Evolutionary conservation across 1,139 yeast species (phyloP).

Genomic region (Geotrichum bryndzae): DNA sequence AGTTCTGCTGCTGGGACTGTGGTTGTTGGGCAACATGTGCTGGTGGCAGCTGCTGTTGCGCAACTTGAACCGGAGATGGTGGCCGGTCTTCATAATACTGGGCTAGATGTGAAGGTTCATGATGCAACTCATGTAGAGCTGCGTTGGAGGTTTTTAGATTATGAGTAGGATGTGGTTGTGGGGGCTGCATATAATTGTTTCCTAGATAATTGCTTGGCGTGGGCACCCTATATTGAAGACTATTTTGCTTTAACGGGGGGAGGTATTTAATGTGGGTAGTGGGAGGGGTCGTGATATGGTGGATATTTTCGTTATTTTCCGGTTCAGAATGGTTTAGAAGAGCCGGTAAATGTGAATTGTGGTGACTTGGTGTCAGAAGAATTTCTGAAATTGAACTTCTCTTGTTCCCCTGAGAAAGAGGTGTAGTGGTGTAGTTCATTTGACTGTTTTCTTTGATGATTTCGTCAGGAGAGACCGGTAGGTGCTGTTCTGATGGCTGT

Average conservation of each 20-base stretch:
- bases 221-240: not conserved
- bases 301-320: not conserved
- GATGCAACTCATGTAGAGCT: not conserved
- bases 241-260: not conserved
- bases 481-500: not conserved
- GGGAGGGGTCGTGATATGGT: not conserved
- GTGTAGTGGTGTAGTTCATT: not conserved
- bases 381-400: not conserved
- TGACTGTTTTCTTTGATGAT: not conserved
- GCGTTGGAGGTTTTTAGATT: not conserved
- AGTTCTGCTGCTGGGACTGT: not conserved
- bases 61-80: not conserved
- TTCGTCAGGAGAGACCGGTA: not conserved
- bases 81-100: not conserved
- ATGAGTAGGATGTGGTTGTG: not conserved
- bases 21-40: not conserved
- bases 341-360: not conserved
- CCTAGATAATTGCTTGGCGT: not conserved
- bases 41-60: not conserved
- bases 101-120: not conserved
- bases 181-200: not conserved
- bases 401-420: not conserved
- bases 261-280: not conserved
- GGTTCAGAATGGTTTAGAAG: not conserved
- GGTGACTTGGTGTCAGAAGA: not conserved